A percentile compares a stretch with the other conserved stretches of the same genome.
phyloP scores from a whole-genome alignment of 768 basidiomycete species.

The Boletus speciosus region DNA sequence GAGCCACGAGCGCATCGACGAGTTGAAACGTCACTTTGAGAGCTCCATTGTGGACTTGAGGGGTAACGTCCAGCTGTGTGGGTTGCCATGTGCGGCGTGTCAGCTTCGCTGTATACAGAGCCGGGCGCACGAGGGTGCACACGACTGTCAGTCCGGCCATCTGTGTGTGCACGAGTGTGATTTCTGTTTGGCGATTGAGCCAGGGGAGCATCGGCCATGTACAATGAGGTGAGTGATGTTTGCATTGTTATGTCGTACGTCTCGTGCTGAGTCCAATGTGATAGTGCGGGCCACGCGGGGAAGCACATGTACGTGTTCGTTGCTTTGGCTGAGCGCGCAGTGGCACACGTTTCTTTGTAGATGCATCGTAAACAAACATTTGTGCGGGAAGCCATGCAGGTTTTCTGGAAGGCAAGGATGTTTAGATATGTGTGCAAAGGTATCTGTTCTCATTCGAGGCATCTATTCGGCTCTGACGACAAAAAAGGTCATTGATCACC shows the following conservation, averaged over 20 bases:
- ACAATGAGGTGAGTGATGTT: slow-evolving; percentile 42
- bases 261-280: background rate
- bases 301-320: slow-evolving; percentile 45
- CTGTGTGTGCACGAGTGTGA: slow-evolving; percentile 42
- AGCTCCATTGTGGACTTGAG: slow-evolving; percentile 43
- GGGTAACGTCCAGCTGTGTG: slow-evolving; percentile 47
- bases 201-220: slow-evolving; percentile 35
- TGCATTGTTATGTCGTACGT: background rate
- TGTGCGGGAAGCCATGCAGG: slow-evolving; percentile 54
- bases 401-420: slow-evolving; percentile 49
- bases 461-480: background rate
- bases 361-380: slow-evolving; percentile 48
- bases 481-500: slow-evolving; percentile 45
- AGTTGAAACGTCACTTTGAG: slow-evolving; percentile 43
- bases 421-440: slow-evolving; percentile 49
- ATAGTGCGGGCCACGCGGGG: slow-evolving; percentile 57
- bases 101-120: slow-evolving; percentile 46
- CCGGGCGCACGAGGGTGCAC: slow-evolving; percentile 44
- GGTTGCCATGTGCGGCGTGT: slow-evolving; percentile 44
- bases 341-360: slow-evolving; percentile 29
- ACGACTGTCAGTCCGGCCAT: slow-evolving; percentile 53
- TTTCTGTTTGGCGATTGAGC: slow-evolving; percentile 33
- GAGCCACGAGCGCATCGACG: slow-evolving; percentile 42
- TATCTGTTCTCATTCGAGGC: slow-evolving; percentile 9
- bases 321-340: rapidly evolving